Base-by-base conservation (phyloP, 768 basidiomycete species). In the Leccinum variicolor region DNA sequence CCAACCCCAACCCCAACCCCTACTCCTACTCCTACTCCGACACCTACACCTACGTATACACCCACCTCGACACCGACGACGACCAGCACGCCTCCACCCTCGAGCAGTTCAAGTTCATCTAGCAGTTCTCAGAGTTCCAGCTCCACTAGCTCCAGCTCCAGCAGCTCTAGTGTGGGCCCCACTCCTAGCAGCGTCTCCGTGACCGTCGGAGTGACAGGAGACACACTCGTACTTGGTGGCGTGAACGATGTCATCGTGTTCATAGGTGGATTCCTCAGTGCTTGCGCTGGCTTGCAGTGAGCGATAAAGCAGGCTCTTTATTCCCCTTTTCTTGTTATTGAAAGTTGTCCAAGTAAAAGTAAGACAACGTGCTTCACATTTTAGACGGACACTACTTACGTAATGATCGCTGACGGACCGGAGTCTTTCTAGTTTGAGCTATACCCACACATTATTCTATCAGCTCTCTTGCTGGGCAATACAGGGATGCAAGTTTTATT, bases 401-500 rank as follows among this genome's bases (percentile, higher is more conserved):
- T 57, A 56, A 58, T 50, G 46, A 53, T 34, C 43, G 53, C 57
- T 60, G 54, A 69, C 54, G 67, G 69, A 67, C 59, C 45, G 19
- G 17, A 53, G 34, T 55, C 34, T 62, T 58, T 59, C 50, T 57
- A 58, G 59, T 61, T 47, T 50, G 59, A 60, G 46, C 43, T 61
- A 70, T 70, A 72, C 70, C 70, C 72, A 55, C 53, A 50, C 53
- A 51, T 53, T 56, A 67, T 67, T 55, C 52, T 63, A 58, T 60
- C 49, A 26, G 55, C 29, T 55, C 55, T 56, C 29, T 26, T 52
- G 45, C 41, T 51, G 39, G 41, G 51, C 51, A 41, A 41, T 58
- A 33, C 61, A 51, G 43, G 36, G 29, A 43, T 46, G 39, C 63
- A 54, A 25, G 46, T 34, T 52, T 54, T 56, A 49, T 64, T 28